A percentile compares a stretch with the other conserved stretches of the same genome.
Conservation (phyloP, 257 asterid species). For the Phtheirospermum japonicum region DNA sequence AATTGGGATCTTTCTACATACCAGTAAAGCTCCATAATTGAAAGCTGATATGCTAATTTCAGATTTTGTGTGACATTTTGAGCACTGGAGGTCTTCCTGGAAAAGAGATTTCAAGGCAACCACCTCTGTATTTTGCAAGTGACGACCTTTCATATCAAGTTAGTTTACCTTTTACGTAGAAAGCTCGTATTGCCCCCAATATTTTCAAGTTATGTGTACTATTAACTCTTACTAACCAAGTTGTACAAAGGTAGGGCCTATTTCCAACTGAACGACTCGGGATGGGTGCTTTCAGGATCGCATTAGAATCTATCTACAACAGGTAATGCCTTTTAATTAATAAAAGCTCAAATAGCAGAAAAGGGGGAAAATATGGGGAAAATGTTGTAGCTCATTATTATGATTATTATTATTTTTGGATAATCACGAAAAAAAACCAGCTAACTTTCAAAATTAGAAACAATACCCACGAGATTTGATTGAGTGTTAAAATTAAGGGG, state of each 20-base stretch:
- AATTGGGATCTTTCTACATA: conserved; percentile 4
- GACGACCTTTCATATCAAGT: conserved; percentile 97
- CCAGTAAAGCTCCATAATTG: conserved; percentile 22
- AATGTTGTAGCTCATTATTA: neutral
- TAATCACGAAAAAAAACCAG: no score
- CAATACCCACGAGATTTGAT: neutral
- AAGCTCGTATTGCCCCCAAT: conserved; percentile 17
- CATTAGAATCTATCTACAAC: conserved; percentile 83
- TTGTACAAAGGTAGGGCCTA: conserved; percentile 53
- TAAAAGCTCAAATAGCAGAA: conserved; percentile 1
- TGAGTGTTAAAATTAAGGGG: neutral
- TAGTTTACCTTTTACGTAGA: conserved; percentile 19
- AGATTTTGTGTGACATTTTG: conserved; percentile 91
- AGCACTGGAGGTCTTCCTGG: conserved; percentile 98
- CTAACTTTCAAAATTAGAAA: no score
- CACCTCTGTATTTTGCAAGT: conserved; percentile 79
- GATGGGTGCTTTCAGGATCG: conserved; percentile 98
- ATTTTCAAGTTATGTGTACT: neutral
- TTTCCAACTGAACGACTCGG: conserved; percentile 95
- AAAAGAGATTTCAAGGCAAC: conserved; percentile 64
- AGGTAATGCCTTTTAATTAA: conserved; percentile 41
- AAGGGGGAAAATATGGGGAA: neutral
- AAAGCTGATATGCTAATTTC: conserved; percentile 26
- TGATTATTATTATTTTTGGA: no score
- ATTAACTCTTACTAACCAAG: conserved; percentile 32